Evolutionary conservation across 495 filamentous ascomycete genomes (phyloP), one percentile per base, ranked within the genome.

Genomic region (Peziza echinospora): DNA sequence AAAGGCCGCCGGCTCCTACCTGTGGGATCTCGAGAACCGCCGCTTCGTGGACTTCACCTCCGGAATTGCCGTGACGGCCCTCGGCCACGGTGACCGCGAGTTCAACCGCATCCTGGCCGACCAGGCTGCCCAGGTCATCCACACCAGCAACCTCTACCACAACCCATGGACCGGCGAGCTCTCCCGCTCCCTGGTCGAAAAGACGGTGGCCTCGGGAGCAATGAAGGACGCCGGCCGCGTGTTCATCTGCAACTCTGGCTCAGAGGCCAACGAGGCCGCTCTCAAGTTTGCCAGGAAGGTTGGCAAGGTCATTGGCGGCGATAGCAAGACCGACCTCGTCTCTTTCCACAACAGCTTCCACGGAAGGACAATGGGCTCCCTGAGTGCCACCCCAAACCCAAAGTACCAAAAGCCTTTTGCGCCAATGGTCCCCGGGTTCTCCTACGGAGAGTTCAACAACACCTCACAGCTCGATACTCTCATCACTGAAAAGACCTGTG

Each of bases 401-500:
- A 97, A 97, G 59, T 97, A 97, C 64, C 89, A 97, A 60, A 75
- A 77, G 16, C 91, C 89, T 2, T 97, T 96, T 58, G 65, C 82
- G 11, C 89, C 89, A 19, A 93, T 97, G 84, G 64, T 97, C 3
- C 89, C 91, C 0, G 89, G 89, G 2, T 97, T 92, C 64, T 73
- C 65, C 50, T 84, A 92, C 56, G 84, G 84, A 21, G 77, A 66
- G 10, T 87, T 78, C 67, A 94, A 97, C 55, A 77, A 96, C 59
- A 63, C 82, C 11, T 72, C 65, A 17, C 73, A 69, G 19, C 67
- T 96, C 26, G 61, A 76, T 24, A 65, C 67, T 2, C 67, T 93
- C 7, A 72, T 97, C 24, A 93, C 80, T 0, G 75, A 81, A 5
- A 73, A 77, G 45, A 94, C 91, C 1, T 93, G 84, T 59, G 82